phyloP scores from a whole-genome alignment of 2,329 filamentous ascomycete species.

The Aspergillus pseudoterreus region DNA sequence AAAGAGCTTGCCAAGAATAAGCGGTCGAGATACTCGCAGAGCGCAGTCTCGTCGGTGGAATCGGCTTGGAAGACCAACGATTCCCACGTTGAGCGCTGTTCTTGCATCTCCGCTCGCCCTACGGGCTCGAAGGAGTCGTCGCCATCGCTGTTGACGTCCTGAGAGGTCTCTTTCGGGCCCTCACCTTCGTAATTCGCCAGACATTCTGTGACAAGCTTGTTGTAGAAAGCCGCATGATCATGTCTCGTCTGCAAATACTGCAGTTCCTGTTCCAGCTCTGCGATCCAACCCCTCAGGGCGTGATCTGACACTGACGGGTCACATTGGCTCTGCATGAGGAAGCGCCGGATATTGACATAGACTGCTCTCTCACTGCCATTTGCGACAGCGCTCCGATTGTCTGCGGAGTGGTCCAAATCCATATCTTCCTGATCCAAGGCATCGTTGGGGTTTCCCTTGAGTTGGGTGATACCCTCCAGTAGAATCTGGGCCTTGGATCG shows the following conservation, averaged over 20 bases:
- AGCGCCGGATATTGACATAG: constrained; percentile 47
- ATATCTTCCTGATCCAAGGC: constrained; percentile 32
- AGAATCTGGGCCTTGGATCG: constrained; percentile 31
- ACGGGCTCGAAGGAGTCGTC: constrained; percentile 44
- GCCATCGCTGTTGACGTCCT: constrained; percentile 5
- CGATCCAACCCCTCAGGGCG: constrained; percentile 47
- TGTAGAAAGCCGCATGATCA: constrained; percentile 56
- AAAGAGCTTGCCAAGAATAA: constrained; percentile 48
- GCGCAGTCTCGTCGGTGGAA: constrained; percentile 44
- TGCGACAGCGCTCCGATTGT: constrained; percentile 4
- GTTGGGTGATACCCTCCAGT: constrained; percentile 34
- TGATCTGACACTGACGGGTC: constrained; percentile 51
- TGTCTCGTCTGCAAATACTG: constrained; percentile 52
- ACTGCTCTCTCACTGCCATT: constrained; percentile 22
- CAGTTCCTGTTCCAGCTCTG: constrained; percentile 46
- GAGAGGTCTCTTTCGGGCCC: not conserved
- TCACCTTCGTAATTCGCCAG: constrained; percentile 37
- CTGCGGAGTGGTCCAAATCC: constrained; percentile 17
- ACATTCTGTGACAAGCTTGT: constrained; percentile 54
- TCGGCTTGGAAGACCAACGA: constrained; percentile 49
- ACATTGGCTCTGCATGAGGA: constrained; percentile 51
- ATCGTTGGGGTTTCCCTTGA: constrained; percentile 36
- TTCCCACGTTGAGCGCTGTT: constrained; percentile 55
- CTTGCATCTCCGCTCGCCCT: constrained; percentile 52
- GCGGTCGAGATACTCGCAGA: constrained; percentile 49